Evolutionary conservation across 1,139 yeast genomes (phyloP).

Genomic region (Saccharomyces hybrid): DNA sequence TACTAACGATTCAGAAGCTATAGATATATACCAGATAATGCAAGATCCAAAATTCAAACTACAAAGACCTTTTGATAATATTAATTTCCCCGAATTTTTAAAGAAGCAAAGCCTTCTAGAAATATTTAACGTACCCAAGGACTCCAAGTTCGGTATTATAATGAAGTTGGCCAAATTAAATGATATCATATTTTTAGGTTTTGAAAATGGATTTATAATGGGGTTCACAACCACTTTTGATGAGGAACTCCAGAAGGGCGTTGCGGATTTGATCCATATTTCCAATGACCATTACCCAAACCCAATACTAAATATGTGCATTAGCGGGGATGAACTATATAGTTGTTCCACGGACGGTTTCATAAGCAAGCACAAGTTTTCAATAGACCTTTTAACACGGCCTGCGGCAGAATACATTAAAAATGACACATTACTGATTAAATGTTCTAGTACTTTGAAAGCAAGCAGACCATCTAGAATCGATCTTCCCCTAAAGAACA

Average conservation of each 20-base stretch:
- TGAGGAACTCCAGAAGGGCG: neutral
- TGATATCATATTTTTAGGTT: slow-evolving; percentile 20
- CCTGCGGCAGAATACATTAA: neutral
- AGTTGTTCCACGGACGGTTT: slow-evolving; percentile 10
- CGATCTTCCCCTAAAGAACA: neutral
- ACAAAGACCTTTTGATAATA: slow-evolving; percentile 14
- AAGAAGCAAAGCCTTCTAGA: slow-evolving; percentile 1
- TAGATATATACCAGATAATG: slow-evolving; percentile 21
- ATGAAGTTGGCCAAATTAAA: slow-evolving; percentile 20
- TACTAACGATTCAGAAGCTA: slow-evolving; percentile 25
- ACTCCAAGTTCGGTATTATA: slow-evolving; percentile 25
- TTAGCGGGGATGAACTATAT: slow-evolving; percentile 4
- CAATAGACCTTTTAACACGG: neutral
- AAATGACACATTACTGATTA: neutral
- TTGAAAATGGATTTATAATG: slow-evolving; percentile 27
- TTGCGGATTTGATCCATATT: slow-evolving; percentile 19
- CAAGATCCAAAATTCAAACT: neutral
- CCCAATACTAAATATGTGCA: slow-evolving; percentile 22
- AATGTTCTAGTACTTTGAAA: neutral
- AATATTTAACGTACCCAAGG: slow-evolving; percentile 4
- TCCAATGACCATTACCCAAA: slow-evolving; percentile 27
- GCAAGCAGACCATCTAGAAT: neutral
- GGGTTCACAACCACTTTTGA: slow-evolving; percentile 13
- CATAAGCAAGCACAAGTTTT: neutral
- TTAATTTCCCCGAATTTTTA: slow-evolving; percentile 11